phyloP scores from a whole-genome alignment of 345 rosid genomes.

The Linum tenue region DNA sequence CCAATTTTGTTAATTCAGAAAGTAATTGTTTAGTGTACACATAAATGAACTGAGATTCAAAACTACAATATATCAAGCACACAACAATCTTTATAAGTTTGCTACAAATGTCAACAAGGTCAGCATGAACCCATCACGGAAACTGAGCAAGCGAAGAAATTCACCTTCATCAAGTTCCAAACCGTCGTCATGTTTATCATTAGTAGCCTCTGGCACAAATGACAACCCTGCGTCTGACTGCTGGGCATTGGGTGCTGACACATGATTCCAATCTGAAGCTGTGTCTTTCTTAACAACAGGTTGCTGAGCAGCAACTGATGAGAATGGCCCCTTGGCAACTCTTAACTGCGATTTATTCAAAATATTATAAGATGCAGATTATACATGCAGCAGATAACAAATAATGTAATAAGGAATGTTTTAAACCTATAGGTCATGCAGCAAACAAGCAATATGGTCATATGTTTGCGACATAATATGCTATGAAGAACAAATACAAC shows the following conservation, averaged over 20 bases:
- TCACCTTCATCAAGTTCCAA: constrained; percentile 51
- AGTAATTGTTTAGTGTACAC: neutral
- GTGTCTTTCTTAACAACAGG: constrained; percentile 35
- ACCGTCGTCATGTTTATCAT: constrained; percentile 28
- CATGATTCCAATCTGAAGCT: constrained; percentile 56
- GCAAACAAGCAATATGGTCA: too few species aligned
- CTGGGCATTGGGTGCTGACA: constrained; percentile 35
- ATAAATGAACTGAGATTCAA: neutral
- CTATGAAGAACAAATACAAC: too few species aligned
- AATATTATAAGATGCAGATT: neutral
- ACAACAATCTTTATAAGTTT: neutral
- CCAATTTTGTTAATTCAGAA: constrained; percentile 5
- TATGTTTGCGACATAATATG: too few species aligned
- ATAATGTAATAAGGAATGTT: too few species aligned
- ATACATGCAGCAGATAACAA: neutral
- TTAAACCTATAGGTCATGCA: too few species aligned
- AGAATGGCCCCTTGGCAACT: constrained; percentile 45
- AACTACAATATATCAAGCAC: too few species aligned
- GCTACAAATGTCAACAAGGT: neutral
- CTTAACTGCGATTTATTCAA: constrained; percentile 36
- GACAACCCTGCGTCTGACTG: constrained; percentile 41
- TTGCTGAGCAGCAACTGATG: constrained; percentile 42
- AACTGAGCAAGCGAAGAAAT: neutral
- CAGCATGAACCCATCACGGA: neutral
- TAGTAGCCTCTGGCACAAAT: constrained; percentile 29